Conservation (phyloP, 2,329 filamentous ascomycete genomes). For the Bretziella fagacearum region DNA sequence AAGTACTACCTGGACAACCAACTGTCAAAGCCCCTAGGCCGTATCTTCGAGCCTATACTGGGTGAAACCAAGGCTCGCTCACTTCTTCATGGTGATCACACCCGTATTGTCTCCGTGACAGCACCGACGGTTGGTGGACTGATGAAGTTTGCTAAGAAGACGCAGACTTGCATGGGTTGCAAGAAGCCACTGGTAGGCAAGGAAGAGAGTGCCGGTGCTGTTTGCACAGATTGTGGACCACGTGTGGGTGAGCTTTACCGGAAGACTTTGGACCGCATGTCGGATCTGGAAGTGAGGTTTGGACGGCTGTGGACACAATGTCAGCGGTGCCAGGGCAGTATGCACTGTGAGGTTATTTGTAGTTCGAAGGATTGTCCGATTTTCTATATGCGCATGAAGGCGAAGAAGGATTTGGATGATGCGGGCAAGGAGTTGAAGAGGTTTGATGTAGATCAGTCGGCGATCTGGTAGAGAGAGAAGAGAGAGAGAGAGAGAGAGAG, state of each 20-base stretch:
- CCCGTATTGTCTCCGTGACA: constrained; percentile 81
- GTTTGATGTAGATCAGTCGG: constrained; percentile 73
- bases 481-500: background rate
- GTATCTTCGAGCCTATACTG: constrained; percentile 96
- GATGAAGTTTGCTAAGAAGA: constrained; percentile 98
- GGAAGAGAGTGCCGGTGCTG: constrained; percentile 66
- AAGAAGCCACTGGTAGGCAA: constrained; percentile 82
- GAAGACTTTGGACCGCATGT: constrained; percentile 72
- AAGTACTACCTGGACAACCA: constrained; percentile 99
- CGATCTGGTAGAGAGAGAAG: constrained; percentile 32
- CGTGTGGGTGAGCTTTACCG: constrained; percentile 86
- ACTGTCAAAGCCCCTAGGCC: constrained; percentile 77
- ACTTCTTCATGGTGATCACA: constrained; percentile 82
- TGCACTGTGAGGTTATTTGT: constrained; percentile 98
- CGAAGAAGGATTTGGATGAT: constrained; percentile 96
- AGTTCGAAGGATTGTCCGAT: constrained; percentile 93
- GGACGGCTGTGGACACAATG: constrained; percentile 94
- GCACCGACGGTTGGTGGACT: constrained; percentile 80
- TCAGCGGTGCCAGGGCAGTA: constrained; percentile 89
- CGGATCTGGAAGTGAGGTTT: constrained; percentile 85
- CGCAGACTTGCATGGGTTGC: constrained; percentile 95
- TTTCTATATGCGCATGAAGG: constrained; percentile 99
- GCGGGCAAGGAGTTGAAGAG: constrained; percentile 73
- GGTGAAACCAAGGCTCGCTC: constrained; percentile 81
- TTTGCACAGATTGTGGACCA: constrained; percentile 71